Base-by-base conservation (phyloP, 2,329 filamentous ascomycete genomes). In the Cladosporium halotolerans region DNA sequence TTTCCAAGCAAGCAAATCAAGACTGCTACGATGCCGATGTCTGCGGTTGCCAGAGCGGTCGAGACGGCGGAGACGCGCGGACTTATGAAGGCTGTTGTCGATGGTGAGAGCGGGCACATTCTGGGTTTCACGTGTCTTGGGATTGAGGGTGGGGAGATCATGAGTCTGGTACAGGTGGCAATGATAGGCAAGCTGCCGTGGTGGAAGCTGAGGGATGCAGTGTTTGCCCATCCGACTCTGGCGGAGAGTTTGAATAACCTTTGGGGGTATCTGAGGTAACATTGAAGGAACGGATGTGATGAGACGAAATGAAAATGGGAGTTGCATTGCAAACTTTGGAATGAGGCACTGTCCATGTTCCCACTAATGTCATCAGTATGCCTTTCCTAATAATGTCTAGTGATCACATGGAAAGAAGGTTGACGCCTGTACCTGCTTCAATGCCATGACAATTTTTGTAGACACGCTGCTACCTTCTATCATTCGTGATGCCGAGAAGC, bases 171-270 rank as follows among this genome's bases (percentile, higher is more conserved):
- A 55, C 75, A 80, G 69, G 73, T 73, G 58, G 77, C 76, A 13
- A 77, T 80, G 73, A 70, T 78, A 65, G 76, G 75, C 1, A 66
- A 67, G 4, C 49, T 76, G 57, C 70, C 70, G 56, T 78, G 73
- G 68, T 69, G 70, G 64, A 68, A 71, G 45, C 55, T 79, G 51
- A 69, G 72, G 61, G 70, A 74, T 54, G 75, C 73, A 11, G 70
- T 78, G 2, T 78, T 72, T 67, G 75, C 76, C 5, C 78, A 80
- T 67, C 78, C 76, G 11, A 74, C 71, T 44, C 63, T 78, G 57
- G 74, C 73, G 0, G 77, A 80, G 70, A 72, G 71, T 59, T 61
- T 79, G 67, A 78, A 79, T 60, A 78, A 77, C 59, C 58, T 79
- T 9, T 78, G 74, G 76, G 71, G 63, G 9, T 70, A 67, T 54